phyloP scores from a whole-genome alignment of 257 asterid genomes.

The Solanum ossicruentum region DNA sequence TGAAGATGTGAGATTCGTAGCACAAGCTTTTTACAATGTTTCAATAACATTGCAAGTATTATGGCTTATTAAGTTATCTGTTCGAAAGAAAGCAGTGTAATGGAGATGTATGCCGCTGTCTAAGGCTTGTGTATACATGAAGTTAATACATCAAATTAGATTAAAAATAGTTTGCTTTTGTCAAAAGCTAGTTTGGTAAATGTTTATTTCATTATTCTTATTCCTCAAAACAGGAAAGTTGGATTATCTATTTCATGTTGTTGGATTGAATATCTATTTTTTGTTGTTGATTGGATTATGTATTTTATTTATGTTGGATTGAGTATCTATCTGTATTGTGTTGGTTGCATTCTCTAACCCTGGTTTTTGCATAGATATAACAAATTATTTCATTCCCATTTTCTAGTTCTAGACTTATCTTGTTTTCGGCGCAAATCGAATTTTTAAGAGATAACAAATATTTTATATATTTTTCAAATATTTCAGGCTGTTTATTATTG shows the following conservation, averaged over 20 bases:
- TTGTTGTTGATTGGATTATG: too few species aligned
- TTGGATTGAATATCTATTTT: too few species aligned
- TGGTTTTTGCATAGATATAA: too few species aligned
- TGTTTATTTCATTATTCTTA: background rate
- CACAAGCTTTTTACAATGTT: background rate
- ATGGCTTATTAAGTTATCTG: background rate
- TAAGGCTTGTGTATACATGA: background rate
- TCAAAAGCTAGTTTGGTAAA: background rate
- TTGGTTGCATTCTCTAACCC: too few species aligned
- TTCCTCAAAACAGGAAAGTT: too few species aligned
- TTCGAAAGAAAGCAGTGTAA: background rate
- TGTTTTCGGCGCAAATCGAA: too few species aligned
- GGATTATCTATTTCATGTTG: too few species aligned
- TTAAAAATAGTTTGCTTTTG: background rate
- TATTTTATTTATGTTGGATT: background rate
- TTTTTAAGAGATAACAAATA: too few species aligned
- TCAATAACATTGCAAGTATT: background rate
- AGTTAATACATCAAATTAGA: background rate
- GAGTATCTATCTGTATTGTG: background rate
- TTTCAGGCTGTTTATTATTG: too few species aligned
- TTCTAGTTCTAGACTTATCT: too few species aligned
- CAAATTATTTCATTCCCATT: too few species aligned
- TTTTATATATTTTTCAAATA: too few species aligned
- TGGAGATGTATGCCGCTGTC: background rate
- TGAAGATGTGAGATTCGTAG: background rate